These are phyloP conservation scores for Ophidiomyces ophidiicola DNA, from an alignment of 2,329 filamentous ascomycete species.

Conservation along the genomic window DNA sequence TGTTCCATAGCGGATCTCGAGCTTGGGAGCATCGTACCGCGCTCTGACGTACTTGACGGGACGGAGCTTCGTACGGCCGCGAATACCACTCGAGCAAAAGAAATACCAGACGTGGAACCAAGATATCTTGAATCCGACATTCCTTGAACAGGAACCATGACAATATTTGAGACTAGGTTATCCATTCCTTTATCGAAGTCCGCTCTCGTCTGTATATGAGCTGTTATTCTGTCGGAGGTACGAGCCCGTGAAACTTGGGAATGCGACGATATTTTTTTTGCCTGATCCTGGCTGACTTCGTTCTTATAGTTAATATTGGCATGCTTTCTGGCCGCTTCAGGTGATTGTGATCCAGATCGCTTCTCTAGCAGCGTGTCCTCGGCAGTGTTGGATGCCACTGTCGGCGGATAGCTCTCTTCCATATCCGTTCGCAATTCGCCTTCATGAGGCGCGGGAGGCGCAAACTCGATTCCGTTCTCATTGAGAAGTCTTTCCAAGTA, in stretches of 20 bases:
- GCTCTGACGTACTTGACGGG: conserved; percentile 48
- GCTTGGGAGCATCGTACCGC: conserved; percentile 48
- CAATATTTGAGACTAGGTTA: conserved; percentile 56
- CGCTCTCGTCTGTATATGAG: conserved; percentile 42
- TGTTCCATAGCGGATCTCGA: conserved; percentile 41
- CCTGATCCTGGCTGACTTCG: conserved; percentile 7
- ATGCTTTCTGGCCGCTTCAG: background rate
- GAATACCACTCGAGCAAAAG: conserved; percentile 87
- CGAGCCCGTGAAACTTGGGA: conserved; percentile 8
- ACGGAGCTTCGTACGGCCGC: conserved; percentile 76
- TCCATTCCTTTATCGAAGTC: conserved; percentile 43
- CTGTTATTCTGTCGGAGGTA: conserved; percentile 13
- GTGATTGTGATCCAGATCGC: background rate
- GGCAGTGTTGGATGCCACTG: background rate
- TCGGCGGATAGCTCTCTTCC: conserved; percentile 12
- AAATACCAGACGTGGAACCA: conserved; percentile 78
- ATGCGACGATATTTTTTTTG: background rate
- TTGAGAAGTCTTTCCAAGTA: conserved; percentile 68
- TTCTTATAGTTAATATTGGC: conserved; percentile 7
- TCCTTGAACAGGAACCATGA: conserved; percentile 66
- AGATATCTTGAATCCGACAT: conserved; percentile 68
- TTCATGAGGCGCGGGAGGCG: conserved; percentile 58
- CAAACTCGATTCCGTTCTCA: conserved; percentile 57
- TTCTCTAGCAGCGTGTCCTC: background rate
- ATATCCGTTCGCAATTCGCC: conserved; percentile 23